Percentiles rank a stretch among this genome's conserved stretches.
These are phyloP conservation scores for Cardamine resedifolia DNA, from an alignment of 345 rosid species.

Conservation along the genomic window DNA sequence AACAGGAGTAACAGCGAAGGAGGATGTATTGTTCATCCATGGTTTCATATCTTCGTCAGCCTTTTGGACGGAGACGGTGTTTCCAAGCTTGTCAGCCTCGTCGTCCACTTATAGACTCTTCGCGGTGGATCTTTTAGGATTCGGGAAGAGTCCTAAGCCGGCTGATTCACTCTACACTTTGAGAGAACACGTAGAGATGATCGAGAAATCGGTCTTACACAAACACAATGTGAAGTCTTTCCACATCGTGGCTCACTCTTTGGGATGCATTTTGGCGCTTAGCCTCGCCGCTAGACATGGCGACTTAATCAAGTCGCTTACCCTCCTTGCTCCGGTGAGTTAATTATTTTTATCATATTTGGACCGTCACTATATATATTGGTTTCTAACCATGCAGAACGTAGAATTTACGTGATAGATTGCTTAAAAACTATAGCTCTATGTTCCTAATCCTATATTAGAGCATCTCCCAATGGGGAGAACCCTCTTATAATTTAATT, in stretches of 20 bases:
- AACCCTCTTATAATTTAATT: too few species aligned
- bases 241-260: slow-evolving; percentile 96
- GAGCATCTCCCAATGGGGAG: too few species aligned
- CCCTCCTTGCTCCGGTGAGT: slow-evolving; percentile 88
- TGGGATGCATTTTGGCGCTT: slow-evolving; percentile 95
- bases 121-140: slow-evolving; percentile 91
- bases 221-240: slow-evolving; percentile 71
- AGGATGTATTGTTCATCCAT: slow-evolving; percentile 89
- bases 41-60: slow-evolving; percentile 97
- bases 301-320: slow-evolving; percentile 70
- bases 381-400: neutral
- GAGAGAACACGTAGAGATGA: slow-evolving; percentile 87
- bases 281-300: slow-evolving; percentile 77
- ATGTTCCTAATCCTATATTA: neutral
- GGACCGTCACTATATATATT: neutral
- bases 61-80: slow-evolving; percentile 94
- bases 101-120: slow-evolving; percentile 65
- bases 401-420: neutral
- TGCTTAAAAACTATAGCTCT: neutral
- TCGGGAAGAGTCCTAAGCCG: slow-evolving; percentile 97
- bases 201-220: slow-evolving; percentile 67
- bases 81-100: slow-evolving; percentile 65
- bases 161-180: slow-evolving; percentile 86
- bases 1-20: slow-evolving; percentile 43
- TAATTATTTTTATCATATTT: neutral